phyloP scores from a whole-genome alignment of 1,284 basidiomycete species.

The Microbotryum violaceum region DNA sequence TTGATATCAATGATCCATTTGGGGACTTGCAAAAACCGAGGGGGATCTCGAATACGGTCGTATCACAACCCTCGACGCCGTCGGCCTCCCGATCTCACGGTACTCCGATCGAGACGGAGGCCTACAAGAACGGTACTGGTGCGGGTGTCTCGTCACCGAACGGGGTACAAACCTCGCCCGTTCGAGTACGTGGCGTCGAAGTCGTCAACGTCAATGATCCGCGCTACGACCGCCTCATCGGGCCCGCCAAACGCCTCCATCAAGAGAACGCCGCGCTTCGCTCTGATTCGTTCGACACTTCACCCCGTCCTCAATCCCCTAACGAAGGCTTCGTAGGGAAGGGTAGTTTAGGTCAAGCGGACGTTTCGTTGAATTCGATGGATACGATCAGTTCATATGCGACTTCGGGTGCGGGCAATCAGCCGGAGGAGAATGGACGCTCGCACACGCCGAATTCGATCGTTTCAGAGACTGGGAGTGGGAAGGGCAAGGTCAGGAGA shows the following conservation, averaged over 20 bases:
- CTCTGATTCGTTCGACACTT: too few species aligned
- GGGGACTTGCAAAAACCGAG: constrained; percentile 1
- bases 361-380: constrained; percentile 17
- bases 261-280: too few species aligned
- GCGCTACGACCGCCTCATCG: constrained; percentile 26
- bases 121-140: too few species aligned
- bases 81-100: too few species aligned
- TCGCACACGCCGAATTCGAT: not conserved
- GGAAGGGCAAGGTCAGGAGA: constrained; percentile 23
- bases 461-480: not conserved
- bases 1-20: constrained; percentile 17
- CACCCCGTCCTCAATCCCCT: not conserved
- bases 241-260: constrained; percentile 4
- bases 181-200: constrained; percentile 26
- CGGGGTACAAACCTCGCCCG: not conserved
- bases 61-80: too few species aligned
- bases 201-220: constrained; percentile 29
- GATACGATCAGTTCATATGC: constrained; percentile 13
- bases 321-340: not conserved
- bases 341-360: constrained; percentile 3
- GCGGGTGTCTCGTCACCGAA: too few species aligned
- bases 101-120: too few species aligned
- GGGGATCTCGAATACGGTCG: too few species aligned
- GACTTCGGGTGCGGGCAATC: not conserved
- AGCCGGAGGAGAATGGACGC: not conserved